These are phyloP conservation scores for Nakazawaea populi DNA, from an alignment of 805 yeast species.

Conservation along the genomic window DNA sequence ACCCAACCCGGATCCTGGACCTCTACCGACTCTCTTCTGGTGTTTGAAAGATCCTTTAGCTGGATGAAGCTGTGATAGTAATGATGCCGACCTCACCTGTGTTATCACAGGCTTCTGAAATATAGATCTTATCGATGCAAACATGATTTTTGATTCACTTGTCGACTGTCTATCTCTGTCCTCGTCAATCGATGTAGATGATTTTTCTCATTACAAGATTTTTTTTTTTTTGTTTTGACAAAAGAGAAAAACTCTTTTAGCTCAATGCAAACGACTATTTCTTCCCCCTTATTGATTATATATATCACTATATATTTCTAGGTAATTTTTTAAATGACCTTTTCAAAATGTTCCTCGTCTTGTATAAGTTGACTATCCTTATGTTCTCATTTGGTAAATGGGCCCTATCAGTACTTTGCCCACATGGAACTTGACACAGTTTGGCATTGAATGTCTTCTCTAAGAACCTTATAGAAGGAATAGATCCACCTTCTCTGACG, in stretches of 20 bases:
- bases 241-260: no score
- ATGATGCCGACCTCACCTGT: slow-evolving; percentile 26
- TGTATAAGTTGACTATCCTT: slow-evolving; percentile 71
- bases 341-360: slow-evolving; percentile 58
- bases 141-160: not conserved
- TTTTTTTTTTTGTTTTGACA: no score
- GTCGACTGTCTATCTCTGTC: not conserved
- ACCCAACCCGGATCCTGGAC: slow-evolving; percentile 90
- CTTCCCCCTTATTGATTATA: no score
- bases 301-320: not conserved
- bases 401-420: slow-evolving; percentile 92
- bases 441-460: slow-evolving; percentile 81
- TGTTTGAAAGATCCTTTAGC: slow-evolving; percentile 53
- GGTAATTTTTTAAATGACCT: slow-evolving; percentile 43
- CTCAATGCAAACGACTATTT: no score
- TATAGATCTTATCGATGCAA: slow-evolving; percentile 2
- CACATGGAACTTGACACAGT: slow-evolving; percentile 95
- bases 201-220: no score
- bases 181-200: no score
- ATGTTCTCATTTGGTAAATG: slow-evolving; percentile 86
- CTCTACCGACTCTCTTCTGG: slow-evolving; percentile 85
- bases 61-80: slow-evolving; percentile 52
- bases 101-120: not conserved
- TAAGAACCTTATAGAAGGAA: slow-evolving; percentile 80
- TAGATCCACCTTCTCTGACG: slow-evolving; percentile 95